Conservation (phyloP, 768 basidiomycete genomes). For the Sporobolomyces phaffii region DNA sequence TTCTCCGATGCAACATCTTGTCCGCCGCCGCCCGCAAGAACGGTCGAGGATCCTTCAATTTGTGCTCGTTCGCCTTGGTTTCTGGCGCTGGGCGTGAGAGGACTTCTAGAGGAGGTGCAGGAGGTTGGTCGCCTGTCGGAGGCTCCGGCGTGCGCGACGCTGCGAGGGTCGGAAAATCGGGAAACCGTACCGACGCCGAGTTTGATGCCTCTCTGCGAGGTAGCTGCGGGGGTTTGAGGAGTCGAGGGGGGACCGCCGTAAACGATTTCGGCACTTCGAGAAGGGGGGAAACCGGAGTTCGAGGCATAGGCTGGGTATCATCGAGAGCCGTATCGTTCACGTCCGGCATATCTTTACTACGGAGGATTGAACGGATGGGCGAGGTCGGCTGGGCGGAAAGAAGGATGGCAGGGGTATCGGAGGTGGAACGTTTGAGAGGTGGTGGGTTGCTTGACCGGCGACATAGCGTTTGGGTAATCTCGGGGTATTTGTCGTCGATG, state of each 20-base stretch:
- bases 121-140: conserved; percentile 44
- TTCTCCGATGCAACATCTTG: conserved; percentile 34
- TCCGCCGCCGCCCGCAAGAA: conserved; percentile 48
- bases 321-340: conserved; percentile 1
- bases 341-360: background rate
- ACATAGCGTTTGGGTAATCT: background rate
- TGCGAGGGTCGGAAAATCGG: background rate
- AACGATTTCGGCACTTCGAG: background rate
- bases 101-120: conserved; percentile 61
- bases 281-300: background rate
- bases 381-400: background rate
- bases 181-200: conserved; percentile 9
- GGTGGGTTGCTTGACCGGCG: background rate
- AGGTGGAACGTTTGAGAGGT: background rate
- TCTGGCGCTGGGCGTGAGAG: conserved; percentile 59
- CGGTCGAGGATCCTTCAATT: conserved; percentile 11
- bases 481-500: conserved; percentile 1
- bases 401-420: background rate
- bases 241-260: background rate
- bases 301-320: background rate
- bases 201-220: background rate
- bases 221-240: too few relatives aligned
- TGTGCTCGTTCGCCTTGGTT: conserved; percentile 56
- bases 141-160: background rate
- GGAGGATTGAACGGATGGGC: conserved; percentile 1